Conservation (phyloP, 176 grass and related monocot genomes). For the Carex cristatella region DNA sequence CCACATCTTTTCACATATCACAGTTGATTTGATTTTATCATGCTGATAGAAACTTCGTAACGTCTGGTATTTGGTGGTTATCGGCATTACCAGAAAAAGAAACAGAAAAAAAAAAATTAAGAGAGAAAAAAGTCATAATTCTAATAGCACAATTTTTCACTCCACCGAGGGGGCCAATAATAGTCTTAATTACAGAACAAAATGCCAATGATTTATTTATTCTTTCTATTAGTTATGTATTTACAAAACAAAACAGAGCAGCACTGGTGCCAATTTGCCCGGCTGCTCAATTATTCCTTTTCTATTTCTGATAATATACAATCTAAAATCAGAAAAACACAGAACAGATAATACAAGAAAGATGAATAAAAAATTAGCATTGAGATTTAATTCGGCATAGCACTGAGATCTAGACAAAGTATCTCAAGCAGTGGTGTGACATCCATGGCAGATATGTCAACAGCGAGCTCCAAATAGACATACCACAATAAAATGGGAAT, state of each 20-base stretch:
- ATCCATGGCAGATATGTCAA: conserved; percentile 2
- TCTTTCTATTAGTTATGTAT: not conserved
- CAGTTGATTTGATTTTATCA: not conserved
- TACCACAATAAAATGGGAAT: conserved; percentile 18
- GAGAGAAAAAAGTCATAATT: not conserved
- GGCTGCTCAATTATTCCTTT: not conserved
- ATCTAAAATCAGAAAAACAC: not conserved
- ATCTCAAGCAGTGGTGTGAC: conserved; percentile 9
- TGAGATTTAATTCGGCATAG: not conserved
- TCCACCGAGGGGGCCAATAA: too few relatives aligned
- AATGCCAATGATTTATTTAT: too few relatives aligned
- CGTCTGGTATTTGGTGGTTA: not conserved
- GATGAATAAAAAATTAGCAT: not conserved
- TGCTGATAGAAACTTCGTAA: not conserved
- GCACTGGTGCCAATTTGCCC: conserved; percentile 7
- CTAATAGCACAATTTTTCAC: too few relatives aligned
- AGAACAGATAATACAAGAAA: not conserved
- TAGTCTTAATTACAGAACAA: not conserved
- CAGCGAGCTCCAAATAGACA: conserved; percentile 12
- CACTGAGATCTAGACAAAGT: conserved; percentile 5
- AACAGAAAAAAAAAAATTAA: not conserved
- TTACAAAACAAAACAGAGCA: not conserved
- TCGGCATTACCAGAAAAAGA: not conserved
- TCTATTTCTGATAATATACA: not conserved
- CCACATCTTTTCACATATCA: not conserved